phyloP scores from a whole-genome alignment of 129 eudicot genomes.

The Logfia minima region DNA sequence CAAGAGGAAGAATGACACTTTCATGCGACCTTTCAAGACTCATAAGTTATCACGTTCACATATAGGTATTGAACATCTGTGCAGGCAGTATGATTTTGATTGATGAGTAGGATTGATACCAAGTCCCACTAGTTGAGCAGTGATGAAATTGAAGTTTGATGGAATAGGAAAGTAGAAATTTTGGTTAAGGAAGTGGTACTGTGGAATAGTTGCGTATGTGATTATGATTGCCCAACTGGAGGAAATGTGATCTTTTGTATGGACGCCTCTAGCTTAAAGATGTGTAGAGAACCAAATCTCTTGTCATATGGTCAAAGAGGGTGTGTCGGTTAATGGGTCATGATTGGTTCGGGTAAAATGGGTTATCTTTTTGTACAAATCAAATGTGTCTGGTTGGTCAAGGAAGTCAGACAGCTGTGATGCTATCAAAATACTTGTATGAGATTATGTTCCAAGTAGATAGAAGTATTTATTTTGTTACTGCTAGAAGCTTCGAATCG shows the following conservation, averaged over 20 bases:
- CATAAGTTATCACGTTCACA: not conserved
- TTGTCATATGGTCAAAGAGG: no score
- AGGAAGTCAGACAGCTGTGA: not conserved
- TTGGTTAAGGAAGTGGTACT: no score
- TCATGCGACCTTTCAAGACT: not conserved
- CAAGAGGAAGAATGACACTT: not conserved
- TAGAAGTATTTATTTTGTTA: not conserved
- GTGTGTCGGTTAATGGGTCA: no score
- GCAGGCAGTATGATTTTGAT: not conserved
- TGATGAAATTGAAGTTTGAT: no score
- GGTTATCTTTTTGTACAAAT: no score
- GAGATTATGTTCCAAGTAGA: not conserved
- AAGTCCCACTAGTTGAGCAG: not conserved
- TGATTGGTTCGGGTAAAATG: no score
- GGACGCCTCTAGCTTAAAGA: no score
- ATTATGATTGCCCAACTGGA: no score
- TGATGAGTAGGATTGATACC: not conserved
- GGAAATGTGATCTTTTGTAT: no score
- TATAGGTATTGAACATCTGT: not conserved
- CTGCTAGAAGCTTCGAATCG: not conserved
- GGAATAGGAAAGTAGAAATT: no score
- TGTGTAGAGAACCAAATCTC: no score
- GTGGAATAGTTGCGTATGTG: no score
- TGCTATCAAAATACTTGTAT: not conserved
- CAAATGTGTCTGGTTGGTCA: not conserved